These are phyloP conservation scores for Trametes versicolor DNA, from an alignment of 1,284 basidiomycete species.

Conservation along the genomic window DNA sequence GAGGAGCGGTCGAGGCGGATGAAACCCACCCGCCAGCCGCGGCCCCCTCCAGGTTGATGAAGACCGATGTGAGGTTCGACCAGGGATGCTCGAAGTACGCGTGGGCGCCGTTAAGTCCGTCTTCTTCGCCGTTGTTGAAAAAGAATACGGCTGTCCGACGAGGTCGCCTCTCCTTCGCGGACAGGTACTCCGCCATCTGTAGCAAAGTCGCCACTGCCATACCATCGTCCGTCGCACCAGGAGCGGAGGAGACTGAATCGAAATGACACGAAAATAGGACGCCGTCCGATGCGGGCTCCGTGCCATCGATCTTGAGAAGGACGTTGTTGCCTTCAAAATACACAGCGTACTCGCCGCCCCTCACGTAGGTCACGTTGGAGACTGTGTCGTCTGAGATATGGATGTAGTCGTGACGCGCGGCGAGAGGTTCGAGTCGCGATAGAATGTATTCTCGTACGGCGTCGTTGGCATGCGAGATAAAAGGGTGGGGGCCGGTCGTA, in stretches of 20 bases:
- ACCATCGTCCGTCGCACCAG: conserved; percentile 80
- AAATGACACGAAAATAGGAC: conserved; percentile 85
- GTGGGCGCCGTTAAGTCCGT: conserved; percentile 76
- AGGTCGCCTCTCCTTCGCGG: conserved; percentile 52
- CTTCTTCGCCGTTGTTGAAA: conserved; percentile 86
- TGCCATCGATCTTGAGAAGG: conserved; percentile 74
- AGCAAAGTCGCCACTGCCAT: conserved; percentile 77
- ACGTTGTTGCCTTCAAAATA: conserved; percentile 83
- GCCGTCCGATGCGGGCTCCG: conserved; percentile 51
- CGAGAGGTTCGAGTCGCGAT: conserved; percentile 58
- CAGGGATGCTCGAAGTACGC: conserved; percentile 76
- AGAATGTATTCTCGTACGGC: conserved; percentile 68
- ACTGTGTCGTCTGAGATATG: conserved; percentile 64
- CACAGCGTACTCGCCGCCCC: conserved; percentile 41
- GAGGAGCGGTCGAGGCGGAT: not conserved
- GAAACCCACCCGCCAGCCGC: conserved; percentile 76
- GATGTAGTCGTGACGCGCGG: conserved; percentile 52
- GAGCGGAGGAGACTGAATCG: conserved; percentile 80
- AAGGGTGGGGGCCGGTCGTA: conserved; percentile 74
- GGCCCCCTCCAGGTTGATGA: conserved; percentile 85
- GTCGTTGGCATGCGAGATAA: conserved; percentile 80
- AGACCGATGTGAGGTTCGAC: conserved; percentile 69
- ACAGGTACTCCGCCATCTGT: conserved; percentile 70
- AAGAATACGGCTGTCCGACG: conserved; percentile 77
- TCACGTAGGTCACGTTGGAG: conserved; percentile 65